phyloP scores from a whole-genome alignment of 441 rosid species.

The Erodium trifolium region DNA sequence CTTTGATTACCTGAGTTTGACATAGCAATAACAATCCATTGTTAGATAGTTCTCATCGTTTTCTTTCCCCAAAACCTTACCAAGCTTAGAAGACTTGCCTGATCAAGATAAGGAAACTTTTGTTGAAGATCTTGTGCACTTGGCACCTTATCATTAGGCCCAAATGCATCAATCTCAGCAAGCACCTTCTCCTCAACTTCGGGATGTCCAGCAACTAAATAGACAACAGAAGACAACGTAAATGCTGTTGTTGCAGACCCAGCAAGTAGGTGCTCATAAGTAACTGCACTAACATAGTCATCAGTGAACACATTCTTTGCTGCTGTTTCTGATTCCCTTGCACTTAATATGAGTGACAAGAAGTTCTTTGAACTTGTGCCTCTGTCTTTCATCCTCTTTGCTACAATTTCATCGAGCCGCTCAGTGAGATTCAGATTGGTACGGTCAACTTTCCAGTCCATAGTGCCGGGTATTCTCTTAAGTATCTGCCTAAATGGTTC shows the following conservation, averaged over 20 bases:
- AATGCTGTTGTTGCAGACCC: conserved; percentile 85
- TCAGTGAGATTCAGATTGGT: conserved; percentile 47
- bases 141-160: conserved; percentile 46
- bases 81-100: conserved; percentile 33
- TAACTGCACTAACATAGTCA: conserved; percentile 71
- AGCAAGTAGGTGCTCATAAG: conserved; percentile 89
- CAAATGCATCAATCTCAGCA: conserved; percentile 63
- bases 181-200: conserved; percentile 66
- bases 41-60: no score
- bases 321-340: conserved; percentile 51
- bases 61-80: not conserved
- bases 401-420: conserved; percentile 66
- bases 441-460: conserved; percentile 76
- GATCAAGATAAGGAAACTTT: conserved; percentile 72
- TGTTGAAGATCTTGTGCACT: conserved; percentile 56
- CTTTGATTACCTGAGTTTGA: conserved; percentile 61
- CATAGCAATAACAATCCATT: not conserved
- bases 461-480: conserved; percentile 75
- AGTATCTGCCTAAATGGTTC: conserved; percentile 82
- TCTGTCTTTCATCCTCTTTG: conserved; percentile 46
- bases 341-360: conserved; percentile 59
- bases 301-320: conserved; percentile 46
- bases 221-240: conserved; percentile 61
- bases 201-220: conserved; percentile 63
- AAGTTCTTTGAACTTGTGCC: conserved; percentile 47